Percentiles rank a stretch among this genome's conserved stretches.
These are phyloP conservation scores for Suillus occidentalis DNA, from an alignment of 768 basidiomycete genomes.

Conservation along the genomic window DNA sequence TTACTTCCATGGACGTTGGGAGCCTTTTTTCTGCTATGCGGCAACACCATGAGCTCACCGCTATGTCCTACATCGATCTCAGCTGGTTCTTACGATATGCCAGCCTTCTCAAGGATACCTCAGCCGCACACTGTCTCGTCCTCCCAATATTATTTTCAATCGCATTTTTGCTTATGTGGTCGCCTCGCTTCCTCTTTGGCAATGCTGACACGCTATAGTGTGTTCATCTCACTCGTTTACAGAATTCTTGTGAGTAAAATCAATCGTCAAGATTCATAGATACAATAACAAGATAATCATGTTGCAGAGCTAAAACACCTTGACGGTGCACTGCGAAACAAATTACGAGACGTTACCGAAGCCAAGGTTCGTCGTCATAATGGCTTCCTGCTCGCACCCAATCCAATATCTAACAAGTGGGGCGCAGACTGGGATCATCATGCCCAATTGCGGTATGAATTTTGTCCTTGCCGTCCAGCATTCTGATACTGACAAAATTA, in stretches of 20 bases:
- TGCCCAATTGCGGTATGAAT: conserved; percentile 44
- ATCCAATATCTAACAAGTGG: conserved; percentile 54
- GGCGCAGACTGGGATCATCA: conserved; percentile 62
- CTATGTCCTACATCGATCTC: no score
- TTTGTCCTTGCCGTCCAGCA: not conserved
- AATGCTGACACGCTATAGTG: no score
- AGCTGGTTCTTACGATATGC: no score
- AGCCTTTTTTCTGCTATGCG: no score
- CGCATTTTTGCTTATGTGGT: no score
- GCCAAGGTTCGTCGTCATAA: conserved; percentile 52
- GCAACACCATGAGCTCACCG: no score
- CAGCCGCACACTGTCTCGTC: no score
- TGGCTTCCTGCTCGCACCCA: conserved; percentile 61
- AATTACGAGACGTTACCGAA: conserved; percentile 56
- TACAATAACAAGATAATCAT: conserved; percentile 7
- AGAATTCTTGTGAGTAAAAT: conserved; percentile 54
- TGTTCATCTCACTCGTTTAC: conserved; percentile 1
- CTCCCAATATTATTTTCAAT: no score
- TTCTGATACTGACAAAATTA: conserved; percentile 14
- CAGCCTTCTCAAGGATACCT: no score
- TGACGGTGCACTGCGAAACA: conserved; percentile 60
- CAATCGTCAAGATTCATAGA: not conserved
- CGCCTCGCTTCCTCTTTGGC: no score
- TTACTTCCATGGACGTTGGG: no score
- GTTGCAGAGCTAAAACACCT: conserved; percentile 59